Evolutionary conservation across 2,329 filamentous ascomycete genomes (phyloP).

Genomic region (Geosmithia flava): DNA sequence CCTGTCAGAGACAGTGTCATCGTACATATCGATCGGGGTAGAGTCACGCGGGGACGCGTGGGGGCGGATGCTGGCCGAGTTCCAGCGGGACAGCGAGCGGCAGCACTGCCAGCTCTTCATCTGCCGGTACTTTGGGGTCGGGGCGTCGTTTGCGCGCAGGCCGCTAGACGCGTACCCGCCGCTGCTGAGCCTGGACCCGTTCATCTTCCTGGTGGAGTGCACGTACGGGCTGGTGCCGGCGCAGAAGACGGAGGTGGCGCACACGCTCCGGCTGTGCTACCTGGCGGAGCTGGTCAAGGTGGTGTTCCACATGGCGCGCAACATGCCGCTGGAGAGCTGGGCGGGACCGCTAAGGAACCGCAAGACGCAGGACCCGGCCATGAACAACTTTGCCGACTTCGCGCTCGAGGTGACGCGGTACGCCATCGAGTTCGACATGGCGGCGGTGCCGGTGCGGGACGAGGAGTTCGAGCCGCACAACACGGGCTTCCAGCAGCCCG

Average conservation of each 20-base stretch:
- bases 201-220: slow-evolving; percentile 71
- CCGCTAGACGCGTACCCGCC: slow-evolving; percentile 38
- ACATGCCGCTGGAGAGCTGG: slow-evolving; percentile 38
- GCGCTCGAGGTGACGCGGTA: slow-evolving; percentile 33
- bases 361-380: slow-evolving; percentile 28
- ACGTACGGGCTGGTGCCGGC: slow-evolving; percentile 58
- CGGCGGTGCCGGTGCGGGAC: background rate
- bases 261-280: slow-evolving; percentile 77
- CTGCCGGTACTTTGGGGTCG: slow-evolving; percentile 35
- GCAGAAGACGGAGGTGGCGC: slow-evolving; percentile 60
- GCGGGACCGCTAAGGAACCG: slow-evolving; percentile 29
- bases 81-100: slow-evolving; percentile 52
- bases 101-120: slow-evolving; percentile 70
- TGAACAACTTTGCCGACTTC: slow-evolving; percentile 44
- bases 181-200: slow-evolving; percentile 57
- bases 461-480: background rate
- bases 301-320: slow-evolving; percentile 45
- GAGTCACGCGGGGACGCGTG: background rate
- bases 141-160: slow-evolving; percentile 23
- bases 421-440: slow-evolving; percentile 20
- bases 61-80: slow-evolving; percentile 37
- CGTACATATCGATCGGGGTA: slow-evolving; percentile 36
- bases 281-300: slow-evolving; percentile 84
- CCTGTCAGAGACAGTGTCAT: slow-evolving; percentile 75
- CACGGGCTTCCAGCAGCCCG: slow-evolving; percentile 32